A percentile compares a stretch with the other conserved stretches of the same genome.
phyloP scores from a whole-genome alignment of 2,329 filamentous ascomycete species.

The Aspergillus udagawae region DNA sequence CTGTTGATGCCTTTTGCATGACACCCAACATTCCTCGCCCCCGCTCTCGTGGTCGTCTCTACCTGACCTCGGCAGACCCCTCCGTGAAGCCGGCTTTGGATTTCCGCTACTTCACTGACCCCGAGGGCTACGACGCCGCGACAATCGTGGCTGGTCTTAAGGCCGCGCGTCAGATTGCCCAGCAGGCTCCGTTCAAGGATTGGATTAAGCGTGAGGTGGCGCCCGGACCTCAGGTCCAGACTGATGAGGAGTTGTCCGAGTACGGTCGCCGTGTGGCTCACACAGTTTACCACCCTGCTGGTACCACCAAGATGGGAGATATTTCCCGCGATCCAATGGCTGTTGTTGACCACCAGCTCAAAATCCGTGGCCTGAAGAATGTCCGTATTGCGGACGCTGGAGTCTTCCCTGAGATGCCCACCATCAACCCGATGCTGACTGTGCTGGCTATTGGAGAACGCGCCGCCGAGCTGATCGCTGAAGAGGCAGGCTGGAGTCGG shows the following conservation, averaged over 20 bases:
- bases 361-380: conserved; percentile 66
- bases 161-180: conserved; percentile 70
- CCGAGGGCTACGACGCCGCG: conserved; percentile 78
- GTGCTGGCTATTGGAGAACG: conserved; percentile 80
- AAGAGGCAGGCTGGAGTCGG: conserved; percentile 65
- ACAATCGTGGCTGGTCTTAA: conserved; percentile 74
- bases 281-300: conserved; percentile 86
- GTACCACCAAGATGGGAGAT: conserved; percentile 88
- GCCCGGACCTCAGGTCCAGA: conserved; percentile 67
- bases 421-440: conserved; percentile 87
- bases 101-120: conserved; percentile 86
- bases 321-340: conserved; percentile 63
- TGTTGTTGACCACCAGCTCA: conserved; percentile 74
- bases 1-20: conserved; percentile 83
- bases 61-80: conserved; percentile 71
- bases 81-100: conserved; percentile 76
- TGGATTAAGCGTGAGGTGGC: conserved; percentile 83
- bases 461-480: conserved; percentile 76
- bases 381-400: conserved; percentile 81
- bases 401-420: conserved; percentile 82
- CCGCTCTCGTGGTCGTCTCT: conserved; percentile 71
- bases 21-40: conserved; percentile 86
- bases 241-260: conserved; percentile 74
- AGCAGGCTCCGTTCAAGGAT: conserved; percentile 71
- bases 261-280: conserved; percentile 79